A percentile compares a stretch with the other conserved stretches of the same genome.
phyloP scores from a whole-genome alignment of 2,329 filamentous ascomycete genomes.

The Cladosporium sp. region DNA sequence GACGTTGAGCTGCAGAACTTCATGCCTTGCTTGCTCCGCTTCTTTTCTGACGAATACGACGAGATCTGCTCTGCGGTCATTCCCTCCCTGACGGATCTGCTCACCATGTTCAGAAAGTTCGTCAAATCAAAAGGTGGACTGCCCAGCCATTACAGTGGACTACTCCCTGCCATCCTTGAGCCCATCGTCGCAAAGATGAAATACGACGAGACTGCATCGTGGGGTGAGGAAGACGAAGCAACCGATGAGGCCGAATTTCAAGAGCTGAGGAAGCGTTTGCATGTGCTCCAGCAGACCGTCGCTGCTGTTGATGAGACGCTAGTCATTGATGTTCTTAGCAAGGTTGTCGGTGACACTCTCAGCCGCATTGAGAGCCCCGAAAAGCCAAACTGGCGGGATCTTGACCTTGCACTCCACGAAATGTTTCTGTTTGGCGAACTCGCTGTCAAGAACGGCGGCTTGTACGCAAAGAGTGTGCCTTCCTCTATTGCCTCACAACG shows the following conservation, averaged over 20 bases:
- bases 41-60: conserved; percentile 97
- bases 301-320: conserved; percentile 82
- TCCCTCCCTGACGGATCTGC: conserved; percentile 82
- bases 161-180: conserved; percentile 82
- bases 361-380: conserved; percentile 70
- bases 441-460: conserved; percentile 77
- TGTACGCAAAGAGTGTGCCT: conserved; percentile 81
- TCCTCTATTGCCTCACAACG: conserved; percentile 74
- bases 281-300: conserved; percentile 87
- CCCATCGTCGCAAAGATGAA: conserved; percentile 95
- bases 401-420: conserved; percentile 89
- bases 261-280: conserved; percentile 82
- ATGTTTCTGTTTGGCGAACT: conserved; percentile 95
- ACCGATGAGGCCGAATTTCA: conserved; percentile 97
- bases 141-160: conserved; percentile 69
- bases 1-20: conserved; percentile 79
- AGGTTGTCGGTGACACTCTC: conserved; percentile 83
- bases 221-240: conserved; percentile 91
- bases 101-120: conserved; percentile 83
- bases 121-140: conserved; percentile 58
- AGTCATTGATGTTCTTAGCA: conserved; percentile 83
- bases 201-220: conserved; percentile 89
- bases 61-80: conserved; percentile 97
- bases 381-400: conserved; percentile 86
- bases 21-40: conserved; percentile 79